phyloP scores from a whole-genome alignment of 2,329 filamentous ascomycete genomes.

The Fusarium caatingaense region DNA sequence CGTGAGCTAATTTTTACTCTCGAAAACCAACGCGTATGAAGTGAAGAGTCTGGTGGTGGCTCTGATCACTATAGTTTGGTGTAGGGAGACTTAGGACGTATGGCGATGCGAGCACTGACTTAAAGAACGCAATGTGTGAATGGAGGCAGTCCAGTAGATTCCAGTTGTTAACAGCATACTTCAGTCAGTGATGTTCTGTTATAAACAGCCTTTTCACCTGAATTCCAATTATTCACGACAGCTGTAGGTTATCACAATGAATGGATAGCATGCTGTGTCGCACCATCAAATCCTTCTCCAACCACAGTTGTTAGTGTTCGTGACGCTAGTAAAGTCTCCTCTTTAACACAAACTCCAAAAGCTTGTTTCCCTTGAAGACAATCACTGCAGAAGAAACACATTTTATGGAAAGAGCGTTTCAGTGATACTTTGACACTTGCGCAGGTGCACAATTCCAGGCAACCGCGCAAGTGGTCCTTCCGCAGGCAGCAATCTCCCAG shows the following conservation, averaged over 20 bases:
- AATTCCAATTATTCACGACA: not conserved
- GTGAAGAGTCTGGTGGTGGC: not conserved
- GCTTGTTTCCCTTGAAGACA: not conserved
- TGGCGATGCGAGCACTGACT: not conserved
- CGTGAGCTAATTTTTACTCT: not conserved
- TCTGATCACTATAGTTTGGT: not conserved
- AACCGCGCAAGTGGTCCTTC: slow-evolving; percentile 1
- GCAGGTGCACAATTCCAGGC: slow-evolving; percentile 1
- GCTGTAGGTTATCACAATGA: not conserved
- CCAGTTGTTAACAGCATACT: fast-evolving
- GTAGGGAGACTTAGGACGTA: not conserved
- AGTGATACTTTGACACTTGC: not conserved
- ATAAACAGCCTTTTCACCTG: not conserved
- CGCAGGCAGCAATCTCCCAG: slow-evolving; percentile 18
- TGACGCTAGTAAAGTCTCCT: not conserved
- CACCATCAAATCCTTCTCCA: not conserved
- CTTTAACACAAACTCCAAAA: not conserved
- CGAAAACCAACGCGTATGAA: not conserved
- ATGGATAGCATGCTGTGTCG: not conserved
- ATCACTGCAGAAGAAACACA: not conserved
- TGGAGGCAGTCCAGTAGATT: not conserved
- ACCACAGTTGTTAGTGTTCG: not conserved
- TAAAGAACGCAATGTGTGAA: not conserved
- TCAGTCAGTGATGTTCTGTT: not conserved
- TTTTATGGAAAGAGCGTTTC: slow-evolving; percentile 3